These are phyloP conservation scores for Lactarius pseudohatsudake DNA, from an alignment of 768 basidiomycete genomes.

Conservation along the genomic window DNA sequence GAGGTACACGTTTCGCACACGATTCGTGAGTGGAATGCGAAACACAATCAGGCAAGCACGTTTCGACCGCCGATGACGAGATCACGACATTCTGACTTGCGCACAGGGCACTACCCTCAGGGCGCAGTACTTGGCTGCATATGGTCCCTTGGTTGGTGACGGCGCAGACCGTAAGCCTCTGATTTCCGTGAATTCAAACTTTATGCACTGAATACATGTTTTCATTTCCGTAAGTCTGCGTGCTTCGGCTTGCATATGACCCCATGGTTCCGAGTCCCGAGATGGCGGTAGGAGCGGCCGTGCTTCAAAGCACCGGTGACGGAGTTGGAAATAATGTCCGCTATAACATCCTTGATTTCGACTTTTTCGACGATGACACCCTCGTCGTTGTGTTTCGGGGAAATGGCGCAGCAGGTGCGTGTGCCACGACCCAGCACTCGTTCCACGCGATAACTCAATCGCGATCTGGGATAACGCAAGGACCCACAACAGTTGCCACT, in stretches of 20 bases:
- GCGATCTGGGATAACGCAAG: constrained; percentile 40
- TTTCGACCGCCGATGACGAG: constrained; percentile 18
- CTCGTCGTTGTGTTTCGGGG: constrained; percentile 64
- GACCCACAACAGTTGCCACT: constrained; percentile 59
- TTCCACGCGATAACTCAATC: constrained; percentile 23
- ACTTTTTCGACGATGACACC: constrained; percentile 78
- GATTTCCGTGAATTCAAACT: constrained; percentile 23
- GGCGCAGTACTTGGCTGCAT: constrained; percentile 27
- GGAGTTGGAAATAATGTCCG: constrained; percentile 40
- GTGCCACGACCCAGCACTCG: constrained; percentile 30
- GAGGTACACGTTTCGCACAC: constrained; percentile 22
- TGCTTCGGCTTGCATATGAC: constrained; percentile 54
- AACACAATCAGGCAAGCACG: constrained; percentile 29
- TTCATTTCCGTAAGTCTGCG: constrained; percentile 46
- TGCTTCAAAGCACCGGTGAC: constrained; percentile 53
- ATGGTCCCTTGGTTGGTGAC: constrained; percentile 31
- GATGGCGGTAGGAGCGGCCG: constrained; percentile 43
- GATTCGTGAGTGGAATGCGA: constrained; percentile 28
- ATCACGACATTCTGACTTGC: constrained; percentile 20
- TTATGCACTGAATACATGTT: constrained; percentile 24
- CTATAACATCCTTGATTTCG: constrained; percentile 60
- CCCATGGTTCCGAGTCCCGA: constrained; percentile 41
- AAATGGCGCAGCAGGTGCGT: constrained; percentile 50
- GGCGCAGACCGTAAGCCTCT: constrained; percentile 48
- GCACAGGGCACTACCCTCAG: constrained; percentile 14